Conservation (phyloP, 208 protist genomes). For the Wallacemonas rigidus region DNA sequence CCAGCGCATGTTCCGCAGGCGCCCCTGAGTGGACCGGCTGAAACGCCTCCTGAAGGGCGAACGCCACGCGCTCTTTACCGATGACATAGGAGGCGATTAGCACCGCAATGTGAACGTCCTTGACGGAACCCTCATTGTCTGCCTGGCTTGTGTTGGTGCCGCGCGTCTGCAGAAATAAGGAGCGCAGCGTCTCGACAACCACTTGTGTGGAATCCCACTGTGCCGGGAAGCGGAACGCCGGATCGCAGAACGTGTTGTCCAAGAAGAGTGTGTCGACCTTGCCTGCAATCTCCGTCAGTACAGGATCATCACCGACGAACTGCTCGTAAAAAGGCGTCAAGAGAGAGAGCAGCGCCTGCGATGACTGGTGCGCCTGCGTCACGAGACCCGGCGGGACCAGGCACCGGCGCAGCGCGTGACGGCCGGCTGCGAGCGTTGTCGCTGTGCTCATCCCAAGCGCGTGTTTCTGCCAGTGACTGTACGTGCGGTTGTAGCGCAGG, state of each 20-base stretch:
- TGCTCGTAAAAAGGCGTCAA: conserved; percentile 46
- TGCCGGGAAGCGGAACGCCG: conserved; percentile 77
- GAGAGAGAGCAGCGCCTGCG: background rate
- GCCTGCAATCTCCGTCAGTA: conserved; percentile 42
- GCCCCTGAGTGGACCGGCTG: background rate
- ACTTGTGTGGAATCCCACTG: conserved; percentile 52
- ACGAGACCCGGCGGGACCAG: background rate
- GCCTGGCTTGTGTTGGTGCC: background rate
- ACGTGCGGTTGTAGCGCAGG: conserved; percentile 86
- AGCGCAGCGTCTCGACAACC: conserved; percentile 54
- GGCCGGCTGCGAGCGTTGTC: background rate
- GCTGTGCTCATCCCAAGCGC: background rate
- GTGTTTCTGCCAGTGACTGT: conserved; percentile 18
- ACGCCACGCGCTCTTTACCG: conserved; percentile 87
- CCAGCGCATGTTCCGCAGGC: background rate
- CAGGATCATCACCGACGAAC: conserved; percentile 52
- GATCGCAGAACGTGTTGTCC: conserved; percentile 93
- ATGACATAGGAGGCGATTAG: conserved; percentile 91
- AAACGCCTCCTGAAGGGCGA: conserved; percentile 76
- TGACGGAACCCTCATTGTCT: background rate
- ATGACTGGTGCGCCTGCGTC: background rate
- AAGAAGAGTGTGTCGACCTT: conserved; percentile 84
- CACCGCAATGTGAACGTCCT: conserved; percentile 55
- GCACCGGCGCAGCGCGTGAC: background rate
- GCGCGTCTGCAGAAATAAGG: conserved; percentile 26